Percentiles rank a stretch among this genome's conserved stretches.
Conservation (phyloP, 768 basidiomycete species). For the Hygrocybe punicea region DNA sequence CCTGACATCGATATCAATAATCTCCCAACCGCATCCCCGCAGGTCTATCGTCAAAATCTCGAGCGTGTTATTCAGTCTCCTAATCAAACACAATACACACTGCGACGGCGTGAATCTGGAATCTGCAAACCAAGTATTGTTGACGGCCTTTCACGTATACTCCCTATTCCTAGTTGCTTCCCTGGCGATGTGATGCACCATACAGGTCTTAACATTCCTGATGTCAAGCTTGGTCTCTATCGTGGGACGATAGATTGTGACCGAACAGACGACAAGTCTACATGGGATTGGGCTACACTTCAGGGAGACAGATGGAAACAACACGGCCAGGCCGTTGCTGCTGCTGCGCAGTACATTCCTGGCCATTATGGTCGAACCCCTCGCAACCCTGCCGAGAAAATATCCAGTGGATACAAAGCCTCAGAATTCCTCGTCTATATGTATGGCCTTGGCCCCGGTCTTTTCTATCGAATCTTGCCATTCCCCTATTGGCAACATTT, state of each 20-base stretch:
- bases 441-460: too few relatives aligned
- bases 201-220: constrained; percentile 32
- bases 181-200: constrained; percentile 44
- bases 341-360: constrained; percentile 22
- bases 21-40: constrained; percentile 8
- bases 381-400: too few relatives aligned
- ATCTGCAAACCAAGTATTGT: constrained; percentile 34
- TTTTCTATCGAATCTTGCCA: too few relatives aligned
- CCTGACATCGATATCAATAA: constrained; percentile 20
- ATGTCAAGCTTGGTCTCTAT: constrained; percentile 38
- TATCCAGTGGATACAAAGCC: too few relatives aligned
- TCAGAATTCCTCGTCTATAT: too few relatives aligned
- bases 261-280: constrained; percentile 3
- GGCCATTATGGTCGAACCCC: constrained; percentile 35
- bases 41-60: too few relatives aligned
- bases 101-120: constrained; percentile 17
- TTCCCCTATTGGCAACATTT: too few relatives aligned
- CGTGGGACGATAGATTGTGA: constrained; percentile 29
- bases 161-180: constrained; percentile 27
- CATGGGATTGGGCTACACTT: constrained; percentile 25
- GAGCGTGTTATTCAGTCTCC: neutral
- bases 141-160: constrained; percentile 25
- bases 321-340: constrained; percentile 28
- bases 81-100: neutral
- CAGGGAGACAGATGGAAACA: constrained; percentile 18